These are phyloP conservation scores for Desmodesmus armatus DNA, from an alignment of 139 green algal species.

Conservation along the genomic window DNA sequence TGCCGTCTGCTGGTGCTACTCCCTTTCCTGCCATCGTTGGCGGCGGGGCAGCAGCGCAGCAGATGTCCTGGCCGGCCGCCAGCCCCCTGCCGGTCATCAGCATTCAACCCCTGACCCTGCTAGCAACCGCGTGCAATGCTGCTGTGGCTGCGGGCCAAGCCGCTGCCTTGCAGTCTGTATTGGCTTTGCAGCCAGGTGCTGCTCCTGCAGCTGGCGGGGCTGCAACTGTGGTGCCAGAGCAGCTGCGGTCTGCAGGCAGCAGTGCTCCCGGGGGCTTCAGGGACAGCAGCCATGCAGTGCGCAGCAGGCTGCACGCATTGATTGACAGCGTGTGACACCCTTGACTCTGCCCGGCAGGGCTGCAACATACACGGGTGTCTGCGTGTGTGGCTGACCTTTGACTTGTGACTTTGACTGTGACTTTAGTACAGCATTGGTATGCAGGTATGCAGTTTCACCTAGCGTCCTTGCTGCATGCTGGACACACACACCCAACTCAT, in stretches of 20 bases:
- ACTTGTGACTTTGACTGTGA: too few species aligned
- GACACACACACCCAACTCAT: too few species aligned
- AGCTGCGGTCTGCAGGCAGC: not conserved
- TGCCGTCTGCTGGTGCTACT: not conserved
- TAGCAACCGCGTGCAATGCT: not conserved
- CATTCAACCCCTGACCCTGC: conserved; percentile 29
- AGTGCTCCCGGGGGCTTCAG: not conserved
- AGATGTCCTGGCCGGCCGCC: not conserved
- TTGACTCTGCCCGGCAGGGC: too few species aligned
- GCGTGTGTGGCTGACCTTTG: too few species aligned
- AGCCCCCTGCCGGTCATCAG: not conserved
- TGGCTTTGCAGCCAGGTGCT: conserved; percentile 13
- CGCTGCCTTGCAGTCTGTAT: not conserved
- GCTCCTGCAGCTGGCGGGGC: too few species aligned
- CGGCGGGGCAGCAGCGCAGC: not conserved
- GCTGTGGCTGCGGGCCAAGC: not conserved
- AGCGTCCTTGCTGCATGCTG: too few species aligned
- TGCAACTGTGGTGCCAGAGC: not conserved
- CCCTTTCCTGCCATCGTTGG: not conserved
- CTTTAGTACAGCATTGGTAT: too few species aligned
- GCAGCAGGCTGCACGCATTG: conserved; percentile 36
- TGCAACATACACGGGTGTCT: too few species aligned
- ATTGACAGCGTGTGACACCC: conserved; percentile 24
- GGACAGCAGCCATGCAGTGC: not conserved
- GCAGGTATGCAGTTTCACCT: too few species aligned